Evolutionary conservation across 2,329 filamentous ascomycete species (phyloP), one percentile per base, ranked within the genome.

Genomic region (Ustulina deusta): DNA sequence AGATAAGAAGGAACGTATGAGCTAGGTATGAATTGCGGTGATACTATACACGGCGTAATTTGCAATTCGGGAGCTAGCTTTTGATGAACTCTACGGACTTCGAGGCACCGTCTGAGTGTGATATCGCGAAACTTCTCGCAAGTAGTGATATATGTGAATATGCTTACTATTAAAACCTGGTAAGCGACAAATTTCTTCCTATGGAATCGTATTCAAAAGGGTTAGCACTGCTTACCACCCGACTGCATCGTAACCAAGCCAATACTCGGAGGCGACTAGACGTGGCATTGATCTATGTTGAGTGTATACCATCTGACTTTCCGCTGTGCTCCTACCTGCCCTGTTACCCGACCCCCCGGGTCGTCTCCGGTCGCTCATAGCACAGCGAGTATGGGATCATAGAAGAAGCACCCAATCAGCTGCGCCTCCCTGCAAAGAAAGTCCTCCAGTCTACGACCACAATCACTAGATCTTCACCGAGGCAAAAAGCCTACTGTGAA

Each of bases 391-490:
- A 55, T 36, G 13, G 25, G 34, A 10, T 32, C 58, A 32, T 7
- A 44, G 15, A 51, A 34, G 15, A 51, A 32, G 51, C 27, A 44
- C 9, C 34, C 44, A 42, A 63, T 32, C 5, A 57, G 34, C 34
- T 34, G 44, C 22, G 38, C 15, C 40, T 57, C 46, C 44, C 46
- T 27, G 32, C 38, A 57, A 32, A 46, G 22, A 49, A 46, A n/a
- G 32, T 13, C 34, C 40, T 17, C 46, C 13, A 20, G 7, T 27
- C 40, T 60, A 61, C 25, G 25, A 10, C 27, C 49, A n/a, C 38
- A 59, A 58, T 58, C 25, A 63, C 32, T 22, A 34, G 49, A 13
- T 17, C 25, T 51, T 9, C 20, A 17, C 13, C 32, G 29, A 61
- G 29, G 38, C 7, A 59, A n/a, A 29, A 51, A 57, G 22, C 42